Evolutionary conservation across 306 rosid species (phyloP), one percentile per base, ranked within the genome.

Genomic region (Senna siamea): DNA sequence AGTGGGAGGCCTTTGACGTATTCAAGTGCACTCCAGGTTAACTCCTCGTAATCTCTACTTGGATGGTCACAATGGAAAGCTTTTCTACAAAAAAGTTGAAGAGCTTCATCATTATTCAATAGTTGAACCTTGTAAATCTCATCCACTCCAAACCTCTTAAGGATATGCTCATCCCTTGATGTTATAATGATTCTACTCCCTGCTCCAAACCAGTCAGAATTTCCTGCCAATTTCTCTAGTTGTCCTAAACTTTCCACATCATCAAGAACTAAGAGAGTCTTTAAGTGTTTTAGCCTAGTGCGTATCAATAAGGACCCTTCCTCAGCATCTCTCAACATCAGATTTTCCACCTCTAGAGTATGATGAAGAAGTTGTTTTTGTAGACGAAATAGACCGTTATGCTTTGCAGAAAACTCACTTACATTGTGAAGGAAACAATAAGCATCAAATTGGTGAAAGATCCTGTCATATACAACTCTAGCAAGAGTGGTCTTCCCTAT

Each of bases 101-200:
- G 44, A 32, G 77, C 63, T 18, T 71, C 3, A 0, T 6, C 23
- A 0, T 41, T 0, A 26, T 51, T 19, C 58, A 79, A 30, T 7
- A 40, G 28, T 66, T 8, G 57, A 50, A 67, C 66, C 0, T 28
- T 26, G 34, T 47, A 58, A 26, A 79, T 19, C 0, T 0, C 28
- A 38, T 73, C 22, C 22, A 58, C 79, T 30, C 15, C 53, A 20
- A 51, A 34, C 7, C 32, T 14, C 28, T 3, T 60, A 6, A 79
- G 63, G 40, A 74, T 8, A 50, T 59, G 79, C 1, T 30, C 28
- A 66, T 73, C 63, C 65, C 78, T 65, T 2, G 64, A 64, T 8
- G 58, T 26, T 46, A 72, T 47, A 5, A 78, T 35, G 17, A 78
- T 22, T 44, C 73, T 78, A 34, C 78, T 78, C 54, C 82, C 77